Evolutionary conservation across 129 eudicot species (phyloP).

Genomic region (Calendula officinalis): DNA sequence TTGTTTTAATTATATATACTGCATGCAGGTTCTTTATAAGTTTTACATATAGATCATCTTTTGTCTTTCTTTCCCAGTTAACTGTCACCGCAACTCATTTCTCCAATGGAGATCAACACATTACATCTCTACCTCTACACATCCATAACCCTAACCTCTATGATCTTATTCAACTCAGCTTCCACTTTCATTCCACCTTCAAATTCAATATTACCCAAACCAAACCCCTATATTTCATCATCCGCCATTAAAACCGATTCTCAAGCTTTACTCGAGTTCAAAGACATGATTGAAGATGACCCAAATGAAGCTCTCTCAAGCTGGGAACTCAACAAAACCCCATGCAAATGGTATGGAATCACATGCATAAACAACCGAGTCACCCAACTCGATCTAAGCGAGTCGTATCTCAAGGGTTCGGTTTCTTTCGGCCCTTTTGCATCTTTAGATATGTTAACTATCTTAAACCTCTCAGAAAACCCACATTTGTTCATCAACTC

Average conservation of each 20-base stretch:
- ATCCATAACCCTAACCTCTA: conserved; percentile 24
- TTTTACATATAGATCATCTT: conserved; percentile 19
- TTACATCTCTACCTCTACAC: conserved; percentile 29
- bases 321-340: conserved; percentile 51
- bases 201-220: conserved; percentile 21
- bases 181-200: conserved; percentile 16
- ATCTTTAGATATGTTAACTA: conserved; percentile 57
- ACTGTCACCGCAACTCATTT: conserved; percentile 14
- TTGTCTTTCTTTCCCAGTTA: conserved; percentile 17
- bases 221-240: conserved; percentile 22
- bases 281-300: conserved; percentile 63
- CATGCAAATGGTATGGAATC: conserved; percentile 80
- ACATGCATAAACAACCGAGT: conserved; percentile 61
- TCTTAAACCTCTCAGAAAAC: conserved; percentile 67
- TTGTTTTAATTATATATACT: background rate
- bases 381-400: conserved; percentile 57
- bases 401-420: conserved; percentile 52
- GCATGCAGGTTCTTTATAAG: background rate
- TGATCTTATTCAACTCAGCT: conserved; percentile 27
- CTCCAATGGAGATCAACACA: conserved; percentile 35
- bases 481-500: conserved; percentile 48
- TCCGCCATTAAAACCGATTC: conserved; percentile 63
- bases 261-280: conserved; percentile 51
- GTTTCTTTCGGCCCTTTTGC: conserved; percentile 53
- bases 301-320: conserved; percentile 52